Conservation (phyloP, 2,329 filamentous ascomycete species). For the Endoconidiophora laricicola region DNA sequence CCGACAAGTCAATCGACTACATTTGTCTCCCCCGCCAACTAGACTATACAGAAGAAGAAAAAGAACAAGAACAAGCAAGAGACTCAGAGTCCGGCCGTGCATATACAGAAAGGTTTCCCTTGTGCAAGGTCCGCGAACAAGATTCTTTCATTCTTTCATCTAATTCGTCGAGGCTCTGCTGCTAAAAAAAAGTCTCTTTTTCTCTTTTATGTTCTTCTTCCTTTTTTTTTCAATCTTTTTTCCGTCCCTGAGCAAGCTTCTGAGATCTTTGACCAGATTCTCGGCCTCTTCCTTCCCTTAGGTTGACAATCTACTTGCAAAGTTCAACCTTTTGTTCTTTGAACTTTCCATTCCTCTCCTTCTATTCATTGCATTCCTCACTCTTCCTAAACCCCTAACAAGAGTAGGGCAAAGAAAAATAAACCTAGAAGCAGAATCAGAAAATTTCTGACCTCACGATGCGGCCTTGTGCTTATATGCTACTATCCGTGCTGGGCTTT, state of each 20-base stretch:
- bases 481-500: conserved; percentile 4
- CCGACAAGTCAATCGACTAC: too few species aligned
- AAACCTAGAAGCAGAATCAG: not conserved
- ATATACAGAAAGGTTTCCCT: too few species aligned
- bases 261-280: not conserved
- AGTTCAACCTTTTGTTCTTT: not conserved
- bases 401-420: not conserved
- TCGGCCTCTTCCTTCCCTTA: not conserved
- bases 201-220: not conserved
- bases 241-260: not conserved
- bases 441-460: not conserved
- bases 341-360: too few species aligned
- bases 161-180: too few species aligned
- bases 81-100: too few species aligned
- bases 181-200: conserved; percentile 1
- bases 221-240: not conserved
- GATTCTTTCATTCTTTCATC: too few species aligned
- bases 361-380: too few species aligned
- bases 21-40: too few species aligned
- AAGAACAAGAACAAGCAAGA: too few species aligned
- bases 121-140: too few species aligned
- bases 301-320: not conserved
- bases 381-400: not conserved
- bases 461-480: not conserved
- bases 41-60: too few species aligned